A percentile compares a stretch with the other conserved stretches of the same genome.
Evolutionary conservation across 1,284 basidiomycete genomes (phyloP).

Genomic region (Pseudozyma sp.): DNA sequence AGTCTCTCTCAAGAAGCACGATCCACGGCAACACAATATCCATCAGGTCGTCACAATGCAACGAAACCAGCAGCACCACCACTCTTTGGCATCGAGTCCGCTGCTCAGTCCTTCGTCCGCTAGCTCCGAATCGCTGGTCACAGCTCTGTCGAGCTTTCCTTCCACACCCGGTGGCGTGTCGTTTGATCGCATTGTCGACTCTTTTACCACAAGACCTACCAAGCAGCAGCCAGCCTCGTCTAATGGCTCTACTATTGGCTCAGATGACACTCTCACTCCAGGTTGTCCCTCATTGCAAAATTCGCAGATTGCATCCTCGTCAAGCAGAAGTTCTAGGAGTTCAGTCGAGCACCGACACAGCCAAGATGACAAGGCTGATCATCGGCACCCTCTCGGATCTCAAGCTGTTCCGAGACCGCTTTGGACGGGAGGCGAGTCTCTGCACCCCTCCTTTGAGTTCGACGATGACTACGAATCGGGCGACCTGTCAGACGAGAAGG

Average conservation of each 20-base stretch:
- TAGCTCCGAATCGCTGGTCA: not conserved
- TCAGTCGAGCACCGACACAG: not conserved
- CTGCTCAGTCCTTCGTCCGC: not conserved
- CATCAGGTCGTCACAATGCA: too few relatives aligned
- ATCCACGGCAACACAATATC: not conserved
- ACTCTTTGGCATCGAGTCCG: not conserved
- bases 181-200: not conserved
- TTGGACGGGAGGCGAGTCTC: too few relatives aligned
- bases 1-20: not conserved
- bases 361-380: not conserved
- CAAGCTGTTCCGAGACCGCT: too few relatives aligned
- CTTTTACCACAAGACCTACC: not conserved
- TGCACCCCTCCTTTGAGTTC: too few relatives aligned
- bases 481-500: not conserved
- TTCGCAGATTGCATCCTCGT: not conserved
- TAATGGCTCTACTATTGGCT: not conserved
- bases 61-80: not conserved
- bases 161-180: not conserved
- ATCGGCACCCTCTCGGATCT: too few relatives aligned
- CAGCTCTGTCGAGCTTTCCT: slow-evolving; percentile 3
- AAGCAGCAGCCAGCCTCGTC: not conserved
- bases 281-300: not conserved
- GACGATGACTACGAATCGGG: too few relatives aligned
- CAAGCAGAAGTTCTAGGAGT: not conserved
- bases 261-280: slow-evolving; percentile 4